phyloP scores from a whole-genome alignment of 2,329 filamentous ascomycete genomes.

The Cytospora chrysosperma region DNA sequence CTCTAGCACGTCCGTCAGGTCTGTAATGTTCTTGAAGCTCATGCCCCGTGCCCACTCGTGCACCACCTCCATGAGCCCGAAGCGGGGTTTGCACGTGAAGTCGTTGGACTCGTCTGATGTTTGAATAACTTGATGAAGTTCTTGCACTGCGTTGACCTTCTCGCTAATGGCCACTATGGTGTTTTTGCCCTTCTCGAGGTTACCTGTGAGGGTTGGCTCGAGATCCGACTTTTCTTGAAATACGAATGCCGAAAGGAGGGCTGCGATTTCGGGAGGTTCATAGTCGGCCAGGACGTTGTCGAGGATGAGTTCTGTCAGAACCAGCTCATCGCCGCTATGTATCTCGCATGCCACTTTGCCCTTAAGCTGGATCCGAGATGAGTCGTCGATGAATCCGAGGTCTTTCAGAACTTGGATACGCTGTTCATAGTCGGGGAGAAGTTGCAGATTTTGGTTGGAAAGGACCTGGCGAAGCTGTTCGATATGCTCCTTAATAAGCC shows the following conservation, averaged over 20 bases:
- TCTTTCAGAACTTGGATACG: conserved; percentile 89
- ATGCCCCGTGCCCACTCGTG: conserved; percentile 98
- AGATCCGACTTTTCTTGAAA: conserved; percentile 95
- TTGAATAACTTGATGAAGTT: conserved; percentile 86
- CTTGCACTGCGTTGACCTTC: conserved; percentile 88
- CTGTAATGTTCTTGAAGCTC: conserved; percentile 97
- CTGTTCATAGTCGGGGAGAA: conserved; percentile 95
- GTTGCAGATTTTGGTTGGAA: conserved; percentile 93
- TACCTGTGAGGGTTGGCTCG: conserved; percentile 76
- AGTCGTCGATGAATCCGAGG: conserved; percentile 85
- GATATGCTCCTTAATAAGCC: conserved; percentile 94
- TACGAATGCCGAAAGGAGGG: conserved; percentile 88
- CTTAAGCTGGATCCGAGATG: conserved; percentile 87
- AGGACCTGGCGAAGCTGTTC: conserved; percentile 81
- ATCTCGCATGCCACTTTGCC: conserved; percentile 98
- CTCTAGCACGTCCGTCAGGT: conserved; percentile 92
- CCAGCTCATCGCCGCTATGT: conserved; percentile 93
- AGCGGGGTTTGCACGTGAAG: conserved; percentile 81
- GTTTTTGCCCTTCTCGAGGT: conserved; percentile 76
- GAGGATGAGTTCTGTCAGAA: conserved; percentile 91
- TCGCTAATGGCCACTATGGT: conserved; percentile 89
- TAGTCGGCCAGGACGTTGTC: conserved; percentile 96
- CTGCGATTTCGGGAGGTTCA: conserved; percentile 94
- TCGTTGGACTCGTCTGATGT: conserved; percentile 89
- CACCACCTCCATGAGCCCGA: conserved; percentile 94